phyloP scores from a whole-genome alignment of 208 protist species.

The Blechomonas ayalai region DNA sequence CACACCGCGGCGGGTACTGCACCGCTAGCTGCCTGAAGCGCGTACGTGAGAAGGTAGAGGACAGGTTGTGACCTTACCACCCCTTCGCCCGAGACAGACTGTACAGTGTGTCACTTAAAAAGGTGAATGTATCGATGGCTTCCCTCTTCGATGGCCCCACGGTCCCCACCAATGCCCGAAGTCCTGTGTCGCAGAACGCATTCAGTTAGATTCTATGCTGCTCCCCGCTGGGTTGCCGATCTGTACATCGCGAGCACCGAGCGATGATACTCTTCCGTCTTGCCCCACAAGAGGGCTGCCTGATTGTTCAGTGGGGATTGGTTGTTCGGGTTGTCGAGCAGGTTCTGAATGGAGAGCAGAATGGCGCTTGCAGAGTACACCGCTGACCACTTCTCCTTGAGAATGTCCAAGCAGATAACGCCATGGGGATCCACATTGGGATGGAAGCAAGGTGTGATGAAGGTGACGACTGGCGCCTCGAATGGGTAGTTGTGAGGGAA shows the following conservation, averaged over 20 bases:
- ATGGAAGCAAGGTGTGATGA: slow-evolving; percentile 93
- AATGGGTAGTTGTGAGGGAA: slow-evolving; percentile 95
- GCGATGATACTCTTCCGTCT: slow-evolving; percentile 54
- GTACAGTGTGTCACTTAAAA: too few species aligned
- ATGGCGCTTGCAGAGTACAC: slow-evolving; percentile 92
- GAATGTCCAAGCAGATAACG: slow-evolving; percentile 96
- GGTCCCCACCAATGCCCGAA: too few species aligned
- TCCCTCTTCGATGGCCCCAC: too few species aligned
- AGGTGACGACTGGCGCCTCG: slow-evolving; percentile 89
- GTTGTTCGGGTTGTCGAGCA: slow-evolving; percentile 95
- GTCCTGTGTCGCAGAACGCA: too few species aligned
- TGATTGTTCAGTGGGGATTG: slow-evolving; percentile 93
- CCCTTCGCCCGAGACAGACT: too few species aligned
- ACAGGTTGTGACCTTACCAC: too few species aligned
- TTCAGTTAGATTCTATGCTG: too few species aligned
- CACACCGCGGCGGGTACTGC: too few species aligned
- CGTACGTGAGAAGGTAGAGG: too few species aligned
- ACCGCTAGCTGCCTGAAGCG: too few species aligned
- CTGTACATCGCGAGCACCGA: slow-evolving; percentile 52
- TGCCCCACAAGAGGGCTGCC: slow-evolving; percentile 89
- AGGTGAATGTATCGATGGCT: too few species aligned
- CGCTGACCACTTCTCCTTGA: slow-evolving; percentile 97
- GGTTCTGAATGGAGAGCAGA: slow-evolving; percentile 93
- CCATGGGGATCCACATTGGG: slow-evolving; percentile 93
- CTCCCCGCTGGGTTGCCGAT: slow-evolving; percentile 9